Conservation (phyloP, 345 rosid genomes). For the Hirschfeldia incana region DNA sequence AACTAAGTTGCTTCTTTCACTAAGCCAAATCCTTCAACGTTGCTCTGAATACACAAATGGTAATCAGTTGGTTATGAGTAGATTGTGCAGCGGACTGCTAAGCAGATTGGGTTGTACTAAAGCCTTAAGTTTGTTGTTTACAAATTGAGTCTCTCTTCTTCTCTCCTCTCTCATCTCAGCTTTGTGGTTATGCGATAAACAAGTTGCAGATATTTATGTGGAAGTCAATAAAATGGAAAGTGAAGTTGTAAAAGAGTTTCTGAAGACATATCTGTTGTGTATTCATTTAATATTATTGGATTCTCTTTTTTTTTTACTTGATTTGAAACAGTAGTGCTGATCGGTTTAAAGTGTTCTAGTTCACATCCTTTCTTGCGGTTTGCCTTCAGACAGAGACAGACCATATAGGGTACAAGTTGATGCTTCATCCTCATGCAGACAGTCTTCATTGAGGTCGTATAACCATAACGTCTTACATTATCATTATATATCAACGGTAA, state of each 20-base stretch:
- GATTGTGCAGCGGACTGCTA: not conserved
- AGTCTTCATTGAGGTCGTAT: constrained; percentile 55
- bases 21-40: constrained; percentile 11
- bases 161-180: not conserved
- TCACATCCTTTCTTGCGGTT: not conserved
- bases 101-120: not conserved
- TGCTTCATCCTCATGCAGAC: constrained; percentile 7
- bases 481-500: constrained; percentile 20
- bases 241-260: not conserved
- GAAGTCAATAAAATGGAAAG: not conserved
- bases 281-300: not conserved
- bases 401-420: not conserved
- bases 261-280: not conserved
- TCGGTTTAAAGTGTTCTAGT: not conserved
- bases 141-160: not conserved
- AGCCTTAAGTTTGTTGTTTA: not conserved
- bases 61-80: not conserved
- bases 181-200: not conserved
- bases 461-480: constrained; percentile 53
- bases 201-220: not conserved
- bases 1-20: constrained; percentile 25
- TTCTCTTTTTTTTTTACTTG: not conserved
- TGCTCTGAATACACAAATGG: not conserved
- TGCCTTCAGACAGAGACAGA: too few species aligned
- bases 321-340: not conserved